Evolutionary conservation across 495 filamentous ascomycete species (phyloP), one percentile per base, ranked within the genome.

Genomic region (Stereocaulon alpinum): DNA sequence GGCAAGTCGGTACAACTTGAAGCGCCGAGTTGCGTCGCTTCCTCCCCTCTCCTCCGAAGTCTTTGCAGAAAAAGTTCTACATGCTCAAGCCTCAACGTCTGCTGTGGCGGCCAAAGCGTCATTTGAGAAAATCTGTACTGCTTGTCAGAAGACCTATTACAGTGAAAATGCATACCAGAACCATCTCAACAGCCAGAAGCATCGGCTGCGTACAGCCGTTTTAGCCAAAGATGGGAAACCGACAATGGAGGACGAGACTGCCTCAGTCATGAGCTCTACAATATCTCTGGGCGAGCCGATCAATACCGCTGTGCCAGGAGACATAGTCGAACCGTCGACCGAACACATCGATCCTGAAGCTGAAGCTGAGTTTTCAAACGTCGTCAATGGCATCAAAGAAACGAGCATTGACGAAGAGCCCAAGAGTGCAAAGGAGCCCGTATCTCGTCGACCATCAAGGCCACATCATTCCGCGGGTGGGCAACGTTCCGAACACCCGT

Each of bases 21-120:
- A 98, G 73, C 89, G 93, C 64, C 88, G 91, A 61, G 86, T 98
- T 62, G 90, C 92, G 22, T 87, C 88, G 14, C 78, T 98, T 7
- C 91, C 93, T 20, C 94, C 93, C 0, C 86, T 98, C 24, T 83
- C 91, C 15, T 92, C 92, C 40, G 92, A 97, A 70, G 77, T 86
- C 6, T 98, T 98, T 72, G 88, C 89, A 66, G 93, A 98, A 63
- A 97, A 96, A 72, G 94, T 97, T 40, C 76, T 97, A n/a, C 88
- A 88, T 62, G 91, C 89, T 57, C 88, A 95, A 68, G 89, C 89
- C 32, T 82, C 82, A 6, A 85, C 90, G 7, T 86, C 81, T 15
- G 87, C 89, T 14, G 88, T 90, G 53, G 90, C 89, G 47, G 87
- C 90, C 54, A 89, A 88, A 73, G 94, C 91, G 20, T 83, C 89